A percentile compares a stretch with the other conserved stretches of the same genome.
These are phyloP conservation scores for Hyaloscypha finlandica DNA, from an alignment of 495 filamentous ascomycete species.

Conservation along the genomic window DNA sequence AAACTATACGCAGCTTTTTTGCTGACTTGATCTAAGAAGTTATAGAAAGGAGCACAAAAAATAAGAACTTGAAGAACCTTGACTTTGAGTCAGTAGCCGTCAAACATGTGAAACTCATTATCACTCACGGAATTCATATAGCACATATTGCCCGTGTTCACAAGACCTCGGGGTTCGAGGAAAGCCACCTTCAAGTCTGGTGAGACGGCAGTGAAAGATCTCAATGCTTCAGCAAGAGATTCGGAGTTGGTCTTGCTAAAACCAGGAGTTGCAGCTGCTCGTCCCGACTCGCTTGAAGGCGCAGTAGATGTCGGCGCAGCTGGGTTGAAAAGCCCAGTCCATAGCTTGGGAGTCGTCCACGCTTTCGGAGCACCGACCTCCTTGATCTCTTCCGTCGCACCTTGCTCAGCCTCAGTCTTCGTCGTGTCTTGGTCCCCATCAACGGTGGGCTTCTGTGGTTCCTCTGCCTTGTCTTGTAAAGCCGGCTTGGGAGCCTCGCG, in stretches of 20 bases:
- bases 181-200: slow-evolving; percentile 71
- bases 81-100: slow-evolving; percentile 17
- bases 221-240: slow-evolving; percentile 72
- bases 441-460: slow-evolving; percentile 30
- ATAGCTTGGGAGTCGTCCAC: slow-evolving; percentile 31
- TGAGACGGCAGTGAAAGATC: slow-evolving; percentile 61
- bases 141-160: slow-evolving; percentile 99
- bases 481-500: slow-evolving; percentile 41
- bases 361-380: slow-evolving; percentile 22
- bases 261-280: slow-evolving; percentile 13
- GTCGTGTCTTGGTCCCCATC: slow-evolving; percentile 10
- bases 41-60: slow-evolving; percentile 91
- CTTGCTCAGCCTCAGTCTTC: slow-evolving; percentile 9
- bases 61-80: slow-evolving; percentile 92
- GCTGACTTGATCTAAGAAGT: slow-evolving; percentile 85
- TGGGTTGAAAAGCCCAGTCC: slow-evolving; percentile 31
- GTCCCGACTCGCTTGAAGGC: slow-evolving; percentile 17
- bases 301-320: slow-evolving; percentile 24
- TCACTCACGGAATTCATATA: slow-evolving; percentile 97
- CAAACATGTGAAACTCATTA: slow-evolving; percentile 10
- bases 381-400: slow-evolving; percentile 10
- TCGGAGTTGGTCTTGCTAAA: slow-evolving; percentile 56
- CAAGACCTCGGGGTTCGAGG: slow-evolving; percentile 89
- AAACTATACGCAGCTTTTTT: slow-evolving; percentile 85
- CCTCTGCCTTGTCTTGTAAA: slow-evolving; percentile 30